phyloP scores from a whole-genome alignment of 148 eudicot genomes.

The Polygonum maritimum region DNA sequence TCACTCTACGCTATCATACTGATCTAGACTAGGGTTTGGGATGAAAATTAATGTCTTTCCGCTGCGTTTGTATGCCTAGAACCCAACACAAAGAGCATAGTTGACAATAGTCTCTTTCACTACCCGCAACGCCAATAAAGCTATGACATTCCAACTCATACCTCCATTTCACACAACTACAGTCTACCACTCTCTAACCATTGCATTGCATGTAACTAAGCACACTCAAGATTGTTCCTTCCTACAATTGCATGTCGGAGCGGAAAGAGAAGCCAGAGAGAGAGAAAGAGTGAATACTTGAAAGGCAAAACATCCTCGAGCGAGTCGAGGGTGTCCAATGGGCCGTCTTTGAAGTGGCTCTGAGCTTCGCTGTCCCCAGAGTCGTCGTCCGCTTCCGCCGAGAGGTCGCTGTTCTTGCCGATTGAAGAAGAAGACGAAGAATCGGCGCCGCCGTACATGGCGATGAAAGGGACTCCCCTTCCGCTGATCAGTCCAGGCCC shows the following conservation, averaged over 20 bases:
- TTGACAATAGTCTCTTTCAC: not conserved
- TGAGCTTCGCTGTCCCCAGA: constrained; percentile 40
- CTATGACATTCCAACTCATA: not conserved
- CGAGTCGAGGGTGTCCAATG: constrained; percentile 31
- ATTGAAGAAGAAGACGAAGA: constrained; percentile 36
- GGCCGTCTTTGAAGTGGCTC: constrained; percentile 34
- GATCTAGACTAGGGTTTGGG: too few species aligned
- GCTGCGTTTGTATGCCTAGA: too few species aligned
- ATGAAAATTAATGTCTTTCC: too few species aligned
- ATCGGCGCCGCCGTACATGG: constrained; percentile 22
- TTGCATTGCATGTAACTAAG: not conserved
- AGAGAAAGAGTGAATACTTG: constrained; percentile 25
- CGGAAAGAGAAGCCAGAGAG: not conserved
- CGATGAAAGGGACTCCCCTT: constrained; percentile 13
- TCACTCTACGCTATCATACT: too few species aligned
- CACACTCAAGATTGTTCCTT: not conserved
- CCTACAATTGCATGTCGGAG: not conserved
- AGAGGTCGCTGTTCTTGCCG: constrained; percentile 45
- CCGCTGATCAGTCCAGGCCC: constrained; percentile 17
- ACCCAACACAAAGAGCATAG: not conserved
- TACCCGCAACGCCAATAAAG: not conserved
- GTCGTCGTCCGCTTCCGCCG: constrained; percentile 20
- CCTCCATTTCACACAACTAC: too few species aligned
- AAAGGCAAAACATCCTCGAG: constrained; percentile 43
- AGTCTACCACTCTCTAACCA: too few species aligned